phyloP scores from a whole-genome alignment of 352 stramenopile genomes.

The Phytophthora multivora region DNA sequence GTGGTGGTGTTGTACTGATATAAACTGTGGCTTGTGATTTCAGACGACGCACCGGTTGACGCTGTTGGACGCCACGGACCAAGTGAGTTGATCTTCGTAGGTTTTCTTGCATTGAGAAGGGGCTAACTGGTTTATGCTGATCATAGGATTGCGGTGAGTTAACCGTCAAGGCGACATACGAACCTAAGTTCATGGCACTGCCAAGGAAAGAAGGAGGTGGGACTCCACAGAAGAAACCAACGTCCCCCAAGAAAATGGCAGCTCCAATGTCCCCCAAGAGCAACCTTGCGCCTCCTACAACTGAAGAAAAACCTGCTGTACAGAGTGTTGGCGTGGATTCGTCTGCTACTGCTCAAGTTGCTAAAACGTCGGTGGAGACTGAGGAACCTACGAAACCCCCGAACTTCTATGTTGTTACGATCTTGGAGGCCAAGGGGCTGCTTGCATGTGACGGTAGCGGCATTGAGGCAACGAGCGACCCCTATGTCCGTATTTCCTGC shows the following conservation, averaged over 20 bases:
- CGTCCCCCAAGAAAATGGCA: slow-evolving; percentile 7
- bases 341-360: background rate
- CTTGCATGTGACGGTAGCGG: slow-evolving; percentile 61
- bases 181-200: slow-evolving; percentile 44
- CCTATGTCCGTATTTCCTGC: slow-evolving; percentile 63
- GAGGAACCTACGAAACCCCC: slow-evolving; percentile 14
- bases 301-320: slow-evolving; percentile 17
- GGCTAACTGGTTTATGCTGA: background rate
- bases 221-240: slow-evolving; percentile 8
- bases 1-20: slow-evolving; percentile 7
- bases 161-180: slow-evolving; percentile 48
- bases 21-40: slow-evolving; percentile 3
- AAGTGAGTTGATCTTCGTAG: slow-evolving; percentile 2
- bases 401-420: slow-evolving; percentile 73
- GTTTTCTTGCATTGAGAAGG: background rate
- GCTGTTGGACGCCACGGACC: slow-evolving; percentile 22
- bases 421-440: slow-evolving; percentile 63
- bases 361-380: background rate
- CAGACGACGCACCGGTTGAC: slow-evolving; percentile 41
- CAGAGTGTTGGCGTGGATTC: background rate
- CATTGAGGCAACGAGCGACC: slow-evolving; percentile 65
- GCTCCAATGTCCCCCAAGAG: slow-evolving; percentile 3
- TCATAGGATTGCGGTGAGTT: slow-evolving; percentile 36
- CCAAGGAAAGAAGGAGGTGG: slow-evolving; percentile 6
- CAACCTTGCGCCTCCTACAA: background rate